phyloP scores from a whole-genome alignment of 2,329 filamentous ascomycete species.

The Diaporthe citri region DNA sequence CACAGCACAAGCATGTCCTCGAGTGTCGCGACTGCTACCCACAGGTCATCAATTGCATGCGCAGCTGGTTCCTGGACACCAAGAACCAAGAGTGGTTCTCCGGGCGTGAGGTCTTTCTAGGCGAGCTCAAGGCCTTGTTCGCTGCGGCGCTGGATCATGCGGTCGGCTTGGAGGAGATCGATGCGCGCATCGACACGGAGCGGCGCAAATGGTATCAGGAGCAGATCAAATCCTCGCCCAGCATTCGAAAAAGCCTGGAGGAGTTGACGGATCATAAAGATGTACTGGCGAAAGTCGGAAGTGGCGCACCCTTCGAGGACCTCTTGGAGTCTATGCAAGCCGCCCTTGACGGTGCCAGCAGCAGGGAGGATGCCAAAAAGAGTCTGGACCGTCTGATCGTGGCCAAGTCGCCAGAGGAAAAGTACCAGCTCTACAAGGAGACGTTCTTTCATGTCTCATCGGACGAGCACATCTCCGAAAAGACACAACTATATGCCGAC shows the following conservation, averaged over 20 bases:
- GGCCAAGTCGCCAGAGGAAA: conserved; percentile 38
- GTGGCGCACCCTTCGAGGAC: conserved; percentile 39
- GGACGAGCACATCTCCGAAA: conserved; percentile 42
- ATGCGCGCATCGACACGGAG: conserved; percentile 63
- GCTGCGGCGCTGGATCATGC: conserved; percentile 59
- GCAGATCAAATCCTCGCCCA: conserved; percentile 42
- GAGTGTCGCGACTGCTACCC: conserved; percentile 64
- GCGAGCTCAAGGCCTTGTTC: conserved; percentile 63
- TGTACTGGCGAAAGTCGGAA: conserved; percentile 37
- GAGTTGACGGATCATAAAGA: conserved; percentile 38
- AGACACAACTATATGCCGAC: conserved; percentile 45
- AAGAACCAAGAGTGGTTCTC: conserved; percentile 63
- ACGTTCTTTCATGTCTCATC: conserved; percentile 42
- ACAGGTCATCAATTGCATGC: conserved; percentile 60
- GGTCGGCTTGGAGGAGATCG: conserved; percentile 59
- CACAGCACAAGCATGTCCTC: conserved; percentile 54
- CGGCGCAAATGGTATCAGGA: conserved; percentile 67
- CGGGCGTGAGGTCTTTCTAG: conserved; percentile 60
- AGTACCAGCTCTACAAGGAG: conserved; percentile 42
- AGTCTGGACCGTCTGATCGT: conserved; percentile 40
- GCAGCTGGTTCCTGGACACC: conserved; percentile 53
- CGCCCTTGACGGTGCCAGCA: conserved; percentile 33
- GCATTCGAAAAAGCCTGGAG: conserved; percentile 42
- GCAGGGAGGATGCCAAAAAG: conserved; percentile 21
- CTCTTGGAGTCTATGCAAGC: conserved; percentile 41